These are phyloP conservation scores for Pseudogymnoascus sp. DNA, from an alignment of 2,329 filamentous ascomycete species.

Conservation along the genomic window DNA sequence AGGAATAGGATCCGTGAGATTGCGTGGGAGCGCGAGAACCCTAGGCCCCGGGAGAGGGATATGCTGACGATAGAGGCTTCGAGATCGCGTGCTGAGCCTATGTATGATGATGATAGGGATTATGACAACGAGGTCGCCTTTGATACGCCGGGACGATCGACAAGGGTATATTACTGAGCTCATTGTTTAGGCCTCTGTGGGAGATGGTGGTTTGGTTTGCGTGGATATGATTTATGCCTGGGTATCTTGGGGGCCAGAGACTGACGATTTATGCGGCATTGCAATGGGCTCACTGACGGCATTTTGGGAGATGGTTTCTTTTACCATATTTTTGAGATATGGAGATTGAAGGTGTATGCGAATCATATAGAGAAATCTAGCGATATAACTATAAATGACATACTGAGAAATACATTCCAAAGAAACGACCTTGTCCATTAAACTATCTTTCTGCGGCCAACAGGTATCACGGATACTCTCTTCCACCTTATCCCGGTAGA, in stretches of 20 bases:
- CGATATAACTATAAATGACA: neutral
- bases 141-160: constrained; percentile 32
- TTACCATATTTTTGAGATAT: neutral
- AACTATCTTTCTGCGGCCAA: neutral
- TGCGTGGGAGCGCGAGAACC: constrained; percentile 48
- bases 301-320: neutral
- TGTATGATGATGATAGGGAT: constrained; percentile 53
- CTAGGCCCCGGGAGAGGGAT: constrained; percentile 31
- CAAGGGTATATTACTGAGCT: neutral
- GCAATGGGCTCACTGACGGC: neutral
- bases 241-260: neutral
- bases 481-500: neutral
- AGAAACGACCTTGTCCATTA: neutral
- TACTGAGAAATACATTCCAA: neutral
- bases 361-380: neutral
- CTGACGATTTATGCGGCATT: neutral
- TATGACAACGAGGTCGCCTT: constrained; percentile 62
- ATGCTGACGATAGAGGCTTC: constrained; percentile 16
- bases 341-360: neutral
- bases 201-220: neutral
- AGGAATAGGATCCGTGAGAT: constrained; percentile 44
- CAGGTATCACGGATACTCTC: neutral
- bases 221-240: constrained; percentile 1
- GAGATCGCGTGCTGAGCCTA: constrained; percentile 16
- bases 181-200: too few species aligned